phyloP scores from a whole-genome alignment of 768 basidiomycete species.

The Trametes maxima region DNA sequence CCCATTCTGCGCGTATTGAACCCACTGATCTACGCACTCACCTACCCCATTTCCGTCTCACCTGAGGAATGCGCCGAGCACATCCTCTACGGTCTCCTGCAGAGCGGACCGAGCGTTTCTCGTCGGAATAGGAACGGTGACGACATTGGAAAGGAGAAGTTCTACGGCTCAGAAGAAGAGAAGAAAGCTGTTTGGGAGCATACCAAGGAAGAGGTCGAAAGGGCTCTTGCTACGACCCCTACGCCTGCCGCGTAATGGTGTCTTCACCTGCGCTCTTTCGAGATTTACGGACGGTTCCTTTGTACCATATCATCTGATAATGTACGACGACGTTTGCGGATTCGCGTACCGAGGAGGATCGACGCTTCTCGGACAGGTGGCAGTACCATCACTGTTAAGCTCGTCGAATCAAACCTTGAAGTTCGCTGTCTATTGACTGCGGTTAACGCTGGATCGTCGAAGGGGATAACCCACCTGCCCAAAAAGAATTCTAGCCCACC shows the following conservation, averaged over 20 bases:
- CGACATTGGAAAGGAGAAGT: slow-evolving; percentile 21
- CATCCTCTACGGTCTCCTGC: slow-evolving; percentile 22
- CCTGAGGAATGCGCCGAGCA: slow-evolving; percentile 24
- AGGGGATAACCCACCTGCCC: too few species aligned
- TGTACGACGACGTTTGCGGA: too few species aligned
- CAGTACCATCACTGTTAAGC: too few species aligned
- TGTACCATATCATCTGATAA: too few species aligned
- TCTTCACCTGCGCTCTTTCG: too few species aligned
- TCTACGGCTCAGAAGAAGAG: slow-evolving; percentile 22
- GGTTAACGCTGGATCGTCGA: too few species aligned
- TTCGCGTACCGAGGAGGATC: too few species aligned
- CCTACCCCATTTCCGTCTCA: slow-evolving; percentile 12
- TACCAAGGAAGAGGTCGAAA: slow-evolving; percentile 21
- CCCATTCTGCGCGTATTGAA: slow-evolving; percentile 6
- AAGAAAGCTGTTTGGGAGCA: slow-evolving; percentile 24
- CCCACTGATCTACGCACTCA: background rate
- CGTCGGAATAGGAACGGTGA: slow-evolving; percentile 19
- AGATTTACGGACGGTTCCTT: too few species aligned
- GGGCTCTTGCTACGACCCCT: background rate
- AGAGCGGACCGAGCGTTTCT: slow-evolving; percentile 11
- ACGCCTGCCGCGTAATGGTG: too few species aligned
- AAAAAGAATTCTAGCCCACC: slow-evolving; percentile 48
- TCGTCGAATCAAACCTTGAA: background rate
- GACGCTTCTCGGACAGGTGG: too few species aligned
- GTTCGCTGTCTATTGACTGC: too few species aligned